Evolutionary conservation across 2,329 filamentous ascomycete genomes (phyloP), one percentile per base, ranked within the genome.

Genomic region (Xylaria sp.): DNA sequence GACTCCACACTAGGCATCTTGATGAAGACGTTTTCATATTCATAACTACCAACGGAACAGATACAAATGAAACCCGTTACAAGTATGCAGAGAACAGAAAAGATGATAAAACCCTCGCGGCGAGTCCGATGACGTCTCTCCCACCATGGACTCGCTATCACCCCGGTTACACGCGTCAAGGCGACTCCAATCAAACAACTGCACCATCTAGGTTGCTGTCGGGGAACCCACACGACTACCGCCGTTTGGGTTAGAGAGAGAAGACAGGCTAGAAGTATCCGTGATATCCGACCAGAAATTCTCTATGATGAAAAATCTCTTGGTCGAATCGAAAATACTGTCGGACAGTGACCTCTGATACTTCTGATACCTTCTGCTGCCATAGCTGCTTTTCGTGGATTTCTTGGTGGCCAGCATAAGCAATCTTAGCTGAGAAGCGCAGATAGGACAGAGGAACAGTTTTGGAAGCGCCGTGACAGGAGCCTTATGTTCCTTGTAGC

Each of bases 51-150:
- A 32, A 65, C 37, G 51, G 37, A 57, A 62, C 44, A 41, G 37
- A 41, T 41, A 46, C 37, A 32, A 62, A 58, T 44, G 34, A 54
- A 56, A 56, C 46, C 6, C n/a, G 48, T 25, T 15, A 39, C 12
- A 55, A 48, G 25, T 15, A 51, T 58, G 56, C 25, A 32, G 62
- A 23, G 7, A 65, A 68, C 66, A n/a, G 15, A 50, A n/a, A 58
- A 65, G 41, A 67, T 10, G 51, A 58, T 48, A 32, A 59, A 58
- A 58, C 63, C 56, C 51, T 41, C 69, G 25, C 50, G 52, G 34
- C 61, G 65, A 70, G 68, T 77, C 81, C 81, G 81, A 83, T 84
- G 85, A 85, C 88, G 88, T 90, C 87, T 85, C 88, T 89, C 86
- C 86, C 86, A 86, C 84, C 86, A 86, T 81, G 83, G 81, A 81